Percentiles rank a stretch among this genome's conserved stretches.
These are phyloP conservation scores for Pyricularia grisea DNA, from an alignment of 2,329 filamentous ascomycete species.

Conservation along the genomic window DNA sequence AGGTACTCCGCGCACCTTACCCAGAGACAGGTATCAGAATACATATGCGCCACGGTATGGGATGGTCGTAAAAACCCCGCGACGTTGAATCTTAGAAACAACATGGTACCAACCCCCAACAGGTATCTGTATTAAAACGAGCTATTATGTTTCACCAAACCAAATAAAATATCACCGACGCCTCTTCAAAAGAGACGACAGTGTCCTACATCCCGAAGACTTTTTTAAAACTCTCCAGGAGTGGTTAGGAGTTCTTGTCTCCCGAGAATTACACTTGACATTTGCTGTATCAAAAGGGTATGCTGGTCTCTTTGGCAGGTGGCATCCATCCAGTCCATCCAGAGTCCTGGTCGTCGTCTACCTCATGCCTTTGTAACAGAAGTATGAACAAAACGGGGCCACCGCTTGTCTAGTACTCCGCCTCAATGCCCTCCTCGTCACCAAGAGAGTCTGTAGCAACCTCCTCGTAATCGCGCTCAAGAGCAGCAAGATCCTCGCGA, in stretches of 20 bases:
- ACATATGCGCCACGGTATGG: background rate
- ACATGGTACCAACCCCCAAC: background rate
- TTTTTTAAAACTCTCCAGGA: background rate
- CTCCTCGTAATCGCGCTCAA: conserved; percentile 84
- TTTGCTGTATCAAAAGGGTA: conserved; percentile 1
- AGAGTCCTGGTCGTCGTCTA: background rate
- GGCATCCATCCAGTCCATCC: background rate
- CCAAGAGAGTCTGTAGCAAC: conserved; percentile 65
- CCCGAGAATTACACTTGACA: background rate
- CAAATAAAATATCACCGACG: background rate
- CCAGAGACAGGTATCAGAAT: background rate
- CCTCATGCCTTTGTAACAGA: background rate
- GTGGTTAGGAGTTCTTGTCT: background rate
- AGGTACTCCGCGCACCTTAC: background rate
- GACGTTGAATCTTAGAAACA: background rate
- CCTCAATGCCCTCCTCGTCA: conserved; percentile 50
- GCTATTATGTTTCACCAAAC: background rate
- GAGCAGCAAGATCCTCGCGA: conserved; percentile 73
- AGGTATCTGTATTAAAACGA: background rate
- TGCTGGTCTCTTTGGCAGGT: background rate
- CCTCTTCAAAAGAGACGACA: background rate
- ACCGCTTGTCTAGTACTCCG: conserved; percentile 64
- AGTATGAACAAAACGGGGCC: background rate
- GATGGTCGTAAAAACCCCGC: background rate
- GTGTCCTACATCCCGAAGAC: background rate